These are phyloP conservation scores for Przewalskia tangutica DNA, from an alignment of 257 asterid species.

Conservation along the genomic window DNA sequence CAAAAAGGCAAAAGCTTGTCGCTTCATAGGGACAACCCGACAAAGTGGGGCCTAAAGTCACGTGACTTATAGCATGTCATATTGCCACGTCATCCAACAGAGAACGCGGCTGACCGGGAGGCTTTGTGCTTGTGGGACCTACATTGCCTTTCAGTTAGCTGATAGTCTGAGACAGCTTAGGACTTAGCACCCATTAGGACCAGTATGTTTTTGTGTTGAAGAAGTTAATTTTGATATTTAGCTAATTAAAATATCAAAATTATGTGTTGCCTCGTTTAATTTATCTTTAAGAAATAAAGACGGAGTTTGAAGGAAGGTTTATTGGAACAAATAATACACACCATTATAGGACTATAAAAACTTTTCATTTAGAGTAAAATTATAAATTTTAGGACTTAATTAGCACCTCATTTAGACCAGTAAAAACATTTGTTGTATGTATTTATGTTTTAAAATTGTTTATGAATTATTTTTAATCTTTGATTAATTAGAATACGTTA, in stretches of 20 bases:
- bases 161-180: conserved; percentile 9
- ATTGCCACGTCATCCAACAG: conserved; percentile 18
- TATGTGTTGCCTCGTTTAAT: too few species aligned
- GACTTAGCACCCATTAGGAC: neutral
- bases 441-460: too few species aligned
- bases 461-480: too few species aligned
- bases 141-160: neutral
- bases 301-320: too few species aligned
- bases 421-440: too few species aligned
- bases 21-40: conserved; percentile 21
- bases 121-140: neutral
- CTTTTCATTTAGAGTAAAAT: too few species aligned
- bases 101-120: conserved; percentile 5
- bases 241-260: neutral
- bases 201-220: neutral
- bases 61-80: conserved; percentile 6
- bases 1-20: conserved; percentile 17
- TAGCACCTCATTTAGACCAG: too few species aligned
- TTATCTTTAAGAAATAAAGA: too few species aligned
- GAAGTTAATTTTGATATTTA: neutral
- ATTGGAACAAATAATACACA: too few species aligned
- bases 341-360: too few species aligned
- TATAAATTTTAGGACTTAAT: too few species aligned
- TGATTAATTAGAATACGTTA: too few species aligned
- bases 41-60: conserved; percentile 20